Conservation (phyloP, 371 early-diverging fungal genomes). For the Lichtheimia ornata region DNA sequence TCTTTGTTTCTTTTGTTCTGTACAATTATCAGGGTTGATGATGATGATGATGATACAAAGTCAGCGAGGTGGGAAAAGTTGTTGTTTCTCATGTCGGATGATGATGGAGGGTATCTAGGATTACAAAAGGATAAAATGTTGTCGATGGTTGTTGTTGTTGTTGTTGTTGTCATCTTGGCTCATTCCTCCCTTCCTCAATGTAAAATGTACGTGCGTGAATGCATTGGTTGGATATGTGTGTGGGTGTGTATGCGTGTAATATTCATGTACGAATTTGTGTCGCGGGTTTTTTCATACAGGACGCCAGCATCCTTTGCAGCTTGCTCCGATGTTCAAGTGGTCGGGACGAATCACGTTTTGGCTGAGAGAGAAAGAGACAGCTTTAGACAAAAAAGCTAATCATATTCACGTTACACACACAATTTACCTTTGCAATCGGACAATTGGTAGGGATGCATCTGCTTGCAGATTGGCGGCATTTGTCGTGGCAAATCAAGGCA, state of each 20-base stretch:
- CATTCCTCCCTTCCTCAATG: too few relatives aligned
- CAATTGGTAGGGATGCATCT: conserved; percentile 21
- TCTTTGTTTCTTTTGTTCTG: too few relatives aligned
- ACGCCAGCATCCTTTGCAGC: conserved; percentile 26
- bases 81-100: too few relatives aligned
- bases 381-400: not conserved
- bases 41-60: too few relatives aligned
- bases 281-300: conserved; percentile 3
- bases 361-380: not conserved
- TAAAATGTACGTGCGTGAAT: too few relatives aligned
- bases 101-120: too few relatives aligned
- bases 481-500: conserved; percentile 39
- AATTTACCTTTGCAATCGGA: conserved; percentile 6
- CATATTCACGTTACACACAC: not conserved
- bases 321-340: conserved; percentile 11
- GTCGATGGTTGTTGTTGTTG: too few relatives aligned
- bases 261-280: not conserved
- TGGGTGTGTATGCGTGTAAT: not conserved
- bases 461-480: conserved; percentile 23
- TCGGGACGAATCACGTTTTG: conserved; percentile 7
- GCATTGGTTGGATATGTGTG: not conserved
- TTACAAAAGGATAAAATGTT: too few relatives aligned
- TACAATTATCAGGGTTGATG: too few relatives aligned
- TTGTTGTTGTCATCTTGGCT: too few relatives aligned
- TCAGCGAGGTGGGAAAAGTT: too few relatives aligned